These are phyloP conservation scores for Barbatosphaeria neglecta DNA, from an alignment of 495 filamentous ascomycete genomes.

Conservation along the genomic window DNA sequence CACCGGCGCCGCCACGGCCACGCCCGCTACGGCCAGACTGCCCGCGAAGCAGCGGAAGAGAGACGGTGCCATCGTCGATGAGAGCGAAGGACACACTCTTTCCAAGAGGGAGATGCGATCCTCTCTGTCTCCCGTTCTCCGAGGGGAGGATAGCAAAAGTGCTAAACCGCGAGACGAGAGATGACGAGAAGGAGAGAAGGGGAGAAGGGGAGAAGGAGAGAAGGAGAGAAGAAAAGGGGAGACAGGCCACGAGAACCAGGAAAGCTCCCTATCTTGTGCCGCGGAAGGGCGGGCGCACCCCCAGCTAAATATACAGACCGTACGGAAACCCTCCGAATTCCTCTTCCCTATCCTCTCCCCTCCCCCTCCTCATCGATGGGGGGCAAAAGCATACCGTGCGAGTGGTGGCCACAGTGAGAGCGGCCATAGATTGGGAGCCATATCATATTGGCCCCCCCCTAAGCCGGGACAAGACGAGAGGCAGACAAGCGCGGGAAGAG, in stretches of 20 bases:
- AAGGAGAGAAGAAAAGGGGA: not conserved
- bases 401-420: not conserved
- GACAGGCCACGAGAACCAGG: not conserved
- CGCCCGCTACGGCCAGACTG: conserved; percentile 1
- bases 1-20: conserved; percentile 2
- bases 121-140: no score
- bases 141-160: no score
- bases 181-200: not conserved
- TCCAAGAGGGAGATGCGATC: not conserved
- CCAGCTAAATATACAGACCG: not conserved
- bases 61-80: conserved; percentile 1
- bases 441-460: not conserved
- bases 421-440: not conserved
- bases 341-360: not conserved
- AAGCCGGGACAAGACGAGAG: not conserved
- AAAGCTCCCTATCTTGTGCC: not conserved
- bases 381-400: not conserved
- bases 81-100: not conserved
- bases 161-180: not conserved
- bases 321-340: no score
- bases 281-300: not conserved
- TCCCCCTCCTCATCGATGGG: not conserved
- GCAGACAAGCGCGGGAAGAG: no score
- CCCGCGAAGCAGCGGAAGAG: not conserved
- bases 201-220: not conserved